phyloP scores from a whole-genome alignment of 2,329 filamentous ascomycete genomes.

The Beauveria australis region DNA sequence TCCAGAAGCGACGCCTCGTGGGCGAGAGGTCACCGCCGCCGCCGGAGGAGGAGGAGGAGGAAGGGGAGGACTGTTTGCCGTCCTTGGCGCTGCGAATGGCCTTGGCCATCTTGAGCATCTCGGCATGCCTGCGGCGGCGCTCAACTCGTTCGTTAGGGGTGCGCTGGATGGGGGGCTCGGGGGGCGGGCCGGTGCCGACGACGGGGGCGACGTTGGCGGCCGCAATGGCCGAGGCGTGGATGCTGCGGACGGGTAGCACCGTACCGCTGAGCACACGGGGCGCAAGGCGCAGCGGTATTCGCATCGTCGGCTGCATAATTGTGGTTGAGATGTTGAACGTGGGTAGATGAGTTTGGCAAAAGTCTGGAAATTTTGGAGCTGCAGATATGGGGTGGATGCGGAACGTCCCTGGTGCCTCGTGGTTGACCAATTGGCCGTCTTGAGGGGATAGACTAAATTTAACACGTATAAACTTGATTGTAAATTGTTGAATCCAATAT shows the following conservation, averaged over 20 bases:
- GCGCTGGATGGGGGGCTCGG: constrained; percentile 42
- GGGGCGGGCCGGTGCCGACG: constrained; percentile 51
- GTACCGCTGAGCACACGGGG: constrained; percentile 18
- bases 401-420: not conserved
- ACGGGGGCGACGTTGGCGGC: constrained; percentile 43
- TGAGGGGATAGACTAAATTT: no score
- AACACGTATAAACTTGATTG: no score
- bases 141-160: constrained; percentile 34
- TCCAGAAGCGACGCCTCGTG: constrained; percentile 77
- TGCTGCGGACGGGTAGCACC: constrained; percentile 16
- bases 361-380: constrained; percentile 11
- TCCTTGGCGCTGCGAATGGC: constrained; percentile 32
- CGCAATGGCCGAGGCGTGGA: constrained; percentile 26
- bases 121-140: constrained; percentile 45
- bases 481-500: no score
- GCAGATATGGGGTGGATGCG: not conserved
- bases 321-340: constrained; percentile 11
- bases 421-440: not conserved
- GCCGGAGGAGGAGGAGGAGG: not conserved
- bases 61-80: constrained; percentile 18
- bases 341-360: constrained; percentile 3
- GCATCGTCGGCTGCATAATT: constrained; percentile 34
- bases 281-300: constrained; percentile 30
- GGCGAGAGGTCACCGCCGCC: constrained; percentile 14
- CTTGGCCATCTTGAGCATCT: constrained; percentile 44